Percentiles rank a stretch among this genome's conserved stretches.
phyloP scores from a whole-genome alignment of 192 early-diverging fungal species.

The Coemansia sp. region DNA sequence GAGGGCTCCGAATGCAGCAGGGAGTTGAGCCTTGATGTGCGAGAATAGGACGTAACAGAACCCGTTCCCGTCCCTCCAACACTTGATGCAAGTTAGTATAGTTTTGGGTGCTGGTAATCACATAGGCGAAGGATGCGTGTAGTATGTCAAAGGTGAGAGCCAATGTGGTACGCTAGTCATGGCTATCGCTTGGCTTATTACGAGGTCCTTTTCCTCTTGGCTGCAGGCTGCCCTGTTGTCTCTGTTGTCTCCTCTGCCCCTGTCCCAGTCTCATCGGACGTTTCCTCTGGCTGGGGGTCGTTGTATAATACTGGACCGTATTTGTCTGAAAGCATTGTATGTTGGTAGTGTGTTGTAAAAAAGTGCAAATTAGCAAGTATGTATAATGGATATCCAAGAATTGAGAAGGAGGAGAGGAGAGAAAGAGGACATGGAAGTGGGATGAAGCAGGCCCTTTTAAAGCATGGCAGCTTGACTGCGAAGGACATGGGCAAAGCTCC shows the following conservation, averaged over 20 bases:
- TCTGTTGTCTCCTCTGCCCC: background rate
- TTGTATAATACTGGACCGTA: background rate
- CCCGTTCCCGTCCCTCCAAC: background rate
- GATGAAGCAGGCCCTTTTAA: background rate
- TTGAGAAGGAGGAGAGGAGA: background rate
- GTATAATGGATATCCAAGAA: background rate
- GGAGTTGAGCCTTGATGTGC: background rate
- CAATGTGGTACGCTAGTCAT: background rate
- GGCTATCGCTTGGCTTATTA: too few relatives aligned
- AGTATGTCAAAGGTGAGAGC: background rate
- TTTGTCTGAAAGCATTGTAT: background rate
- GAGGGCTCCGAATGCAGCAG: background rate
- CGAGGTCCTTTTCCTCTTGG: background rate
- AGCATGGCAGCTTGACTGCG: background rate
- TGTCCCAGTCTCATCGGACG: too few relatives aligned
- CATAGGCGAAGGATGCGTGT: background rate
- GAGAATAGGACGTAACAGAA: background rate
- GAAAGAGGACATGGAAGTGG: background rate
- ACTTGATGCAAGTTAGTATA: constrained; percentile 1
- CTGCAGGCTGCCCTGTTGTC: background rate
- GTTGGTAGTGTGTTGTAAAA: too few relatives aligned
- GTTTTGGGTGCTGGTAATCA: constrained; percentile 4
- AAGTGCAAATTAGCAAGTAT: background rate
- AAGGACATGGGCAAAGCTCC: background rate
- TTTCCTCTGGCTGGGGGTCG: background rate